Conservation (phyloP, 164 flowering plant genomes). For the Aristolochia californica region DNA sequence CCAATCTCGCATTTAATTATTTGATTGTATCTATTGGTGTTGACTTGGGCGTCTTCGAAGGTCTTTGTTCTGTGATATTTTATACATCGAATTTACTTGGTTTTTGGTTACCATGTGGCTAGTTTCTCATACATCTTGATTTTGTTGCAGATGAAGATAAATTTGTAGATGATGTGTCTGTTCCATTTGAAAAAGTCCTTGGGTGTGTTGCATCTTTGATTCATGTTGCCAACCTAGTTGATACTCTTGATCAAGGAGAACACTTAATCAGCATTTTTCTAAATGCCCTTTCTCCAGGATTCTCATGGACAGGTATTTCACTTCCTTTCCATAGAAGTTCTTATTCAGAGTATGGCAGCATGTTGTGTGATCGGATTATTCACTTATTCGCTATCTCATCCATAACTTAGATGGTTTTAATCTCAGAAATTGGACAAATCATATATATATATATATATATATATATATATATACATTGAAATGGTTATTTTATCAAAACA, state of each 20-base stretch:
- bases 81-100: too few relatives aligned
- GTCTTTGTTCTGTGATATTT: too few relatives aligned
- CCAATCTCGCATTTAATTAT: too few relatives aligned
- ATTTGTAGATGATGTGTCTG: constrained; percentile 30
- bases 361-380: neutral
- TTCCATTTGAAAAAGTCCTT: constrained; percentile 49
- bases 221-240: constrained; percentile 39
- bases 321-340: neutral
- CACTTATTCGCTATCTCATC: neutral
- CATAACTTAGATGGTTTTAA: neutral
- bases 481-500: too few relatives aligned
- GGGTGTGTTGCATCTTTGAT: constrained; percentile 62
- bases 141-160: constrained; percentile 33
- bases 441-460: too few relatives aligned
- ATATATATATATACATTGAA: too few relatives aligned
- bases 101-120: neutral
- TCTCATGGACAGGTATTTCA: constrained; percentile 66
- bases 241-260: constrained; percentile 50
- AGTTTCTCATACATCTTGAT: neutral
- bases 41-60: too few relatives aligned
- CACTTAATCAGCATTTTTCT: constrained; percentile 37
- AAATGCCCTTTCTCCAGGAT: constrained; percentile 38
- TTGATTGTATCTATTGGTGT: too few relatives aligned
- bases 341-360: too few relatives aligned
- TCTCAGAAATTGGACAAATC: neutral